A percentile compares a stretch with the other conserved stretches of the same genome.
Conservation (phyloP, 1,139 yeast species). For the Waltiozyma sp. region DNA sequence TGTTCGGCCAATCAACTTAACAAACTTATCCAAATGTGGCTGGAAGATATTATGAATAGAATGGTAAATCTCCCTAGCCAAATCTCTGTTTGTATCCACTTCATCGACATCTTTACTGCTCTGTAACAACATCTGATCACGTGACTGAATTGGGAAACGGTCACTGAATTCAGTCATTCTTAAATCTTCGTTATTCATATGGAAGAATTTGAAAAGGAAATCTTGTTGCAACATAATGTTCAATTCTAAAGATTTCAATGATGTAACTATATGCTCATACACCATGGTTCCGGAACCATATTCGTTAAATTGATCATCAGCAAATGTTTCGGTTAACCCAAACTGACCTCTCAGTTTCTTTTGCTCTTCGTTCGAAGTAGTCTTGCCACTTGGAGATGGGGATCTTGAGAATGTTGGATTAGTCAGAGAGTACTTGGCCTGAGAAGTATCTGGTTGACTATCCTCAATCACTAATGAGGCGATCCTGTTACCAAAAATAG, state of each 20-base stretch:
- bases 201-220: slow-evolving; percentile 56
- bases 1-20: slow-evolving; percentile 24
- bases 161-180: background rate
- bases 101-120: slow-evolving; percentile 17
- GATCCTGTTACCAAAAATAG: slow-evolving; percentile 11
- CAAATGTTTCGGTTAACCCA: slow-evolving; percentile 9
- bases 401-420: background rate
- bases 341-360: slow-evolving; percentile 11
- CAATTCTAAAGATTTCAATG: slow-evolving; percentile 25
- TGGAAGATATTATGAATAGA: slow-evolving; percentile 49
- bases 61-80: slow-evolving; percentile 42
- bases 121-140: background rate
- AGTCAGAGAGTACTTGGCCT: background rate
- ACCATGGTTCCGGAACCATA: background rate
- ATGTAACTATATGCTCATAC: slow-evolving; percentile 8
- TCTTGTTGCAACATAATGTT: slow-evolving; percentile 52
- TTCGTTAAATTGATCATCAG: background rate
- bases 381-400: slow-evolving; percentile 1
- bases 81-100: slow-evolving; percentile 41
- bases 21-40: slow-evolving; percentile 33
- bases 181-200: slow-evolving; percentile 36
- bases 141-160: background rate
- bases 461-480: slow-evolving; percentile 2
- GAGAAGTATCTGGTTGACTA: background rate
- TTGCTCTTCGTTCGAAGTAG: slow-evolving; percentile 6